A percentile compares a stretch with the other conserved stretches of the same genome.
Conservation (phyloP, 768 basidiomycete species). For the Xerocomellus amylosporus region DNA sequence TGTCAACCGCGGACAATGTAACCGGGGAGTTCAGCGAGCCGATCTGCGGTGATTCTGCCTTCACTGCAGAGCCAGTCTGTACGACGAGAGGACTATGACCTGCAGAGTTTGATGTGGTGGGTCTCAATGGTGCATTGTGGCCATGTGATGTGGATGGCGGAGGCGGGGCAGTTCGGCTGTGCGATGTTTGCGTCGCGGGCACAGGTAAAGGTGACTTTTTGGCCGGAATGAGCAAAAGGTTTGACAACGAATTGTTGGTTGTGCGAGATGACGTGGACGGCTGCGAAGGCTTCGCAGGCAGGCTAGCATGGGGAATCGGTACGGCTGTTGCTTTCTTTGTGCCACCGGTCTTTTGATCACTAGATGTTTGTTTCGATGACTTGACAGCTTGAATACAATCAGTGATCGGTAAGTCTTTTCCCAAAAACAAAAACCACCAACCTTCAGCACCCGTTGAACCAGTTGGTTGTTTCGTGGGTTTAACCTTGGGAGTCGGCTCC, state of each 20-base stretch:
- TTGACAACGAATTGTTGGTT: slow-evolving; percentile 24
- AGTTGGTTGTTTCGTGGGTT: slow-evolving; percentile 6
- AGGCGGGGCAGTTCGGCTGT: not conserved
- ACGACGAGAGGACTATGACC: not conserved
- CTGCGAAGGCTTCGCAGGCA: slow-evolving; percentile 1
- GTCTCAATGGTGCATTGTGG: not conserved
- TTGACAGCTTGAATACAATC: slow-evolving; percentile 14
- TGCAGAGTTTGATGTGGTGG: not conserved
- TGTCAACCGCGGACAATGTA: slow-evolving; percentile 15
- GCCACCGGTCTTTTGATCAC: slow-evolving; percentile 1
- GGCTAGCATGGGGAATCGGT: not conserved
- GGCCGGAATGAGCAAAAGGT: not conserved
- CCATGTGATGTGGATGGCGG: not conserved
- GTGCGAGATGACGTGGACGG: slow-evolving; percentile 8
- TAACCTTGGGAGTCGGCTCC: slow-evolving; percentile 16
- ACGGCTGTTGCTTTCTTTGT: slow-evolving; percentile 3
- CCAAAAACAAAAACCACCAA: slow-evolving; percentile 6
- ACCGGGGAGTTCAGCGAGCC: slow-evolving; percentile 8
- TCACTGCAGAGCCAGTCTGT: slow-evolving; percentile 14
- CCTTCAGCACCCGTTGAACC: slow-evolving; percentile 4
- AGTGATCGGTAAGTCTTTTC: not conserved
- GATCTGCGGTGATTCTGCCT: slow-evolving; percentile 19
- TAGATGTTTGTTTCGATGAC: slow-evolving; percentile 9
- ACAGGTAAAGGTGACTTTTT: not conserved
- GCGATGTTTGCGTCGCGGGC: not conserved